Evolutionary conservation across 2,329 filamentous ascomycete species (phyloP), one percentile per base, ranked within the genome.

Genomic region (Metarhizium album): DNA sequence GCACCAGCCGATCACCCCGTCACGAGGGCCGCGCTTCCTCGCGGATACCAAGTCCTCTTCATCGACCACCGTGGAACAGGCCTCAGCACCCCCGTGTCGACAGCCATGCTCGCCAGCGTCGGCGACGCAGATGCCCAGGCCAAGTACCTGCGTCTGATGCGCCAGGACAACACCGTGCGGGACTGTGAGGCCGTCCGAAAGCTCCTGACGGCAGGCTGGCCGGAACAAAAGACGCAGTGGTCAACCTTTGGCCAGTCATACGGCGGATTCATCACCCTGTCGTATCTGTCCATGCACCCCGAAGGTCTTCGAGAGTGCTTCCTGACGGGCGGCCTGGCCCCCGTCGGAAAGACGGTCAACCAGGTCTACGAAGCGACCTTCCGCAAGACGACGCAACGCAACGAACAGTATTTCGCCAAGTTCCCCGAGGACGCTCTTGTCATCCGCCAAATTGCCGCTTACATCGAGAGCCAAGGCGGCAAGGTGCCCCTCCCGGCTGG

Each of bases 31-130:
- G 76, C 89, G 51, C 75, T 96, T 5, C 81, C 84, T 53, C 83
- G 84, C 55, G 90, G 90, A 16, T 96, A 95, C 62, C 87, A 94
- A 65, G 73, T 89, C 45, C 77, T 97, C 2, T 84, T 86, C 56
- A 76, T 97, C n/a, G 91, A 97, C 65, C 90, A 95, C 65, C 82
- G 91, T 47, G 91, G 91, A 13, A 94, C 89, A 3, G 91, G 91
- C 1, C 71, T 95, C 47, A 94, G 87, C 62, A 86, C 82, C 2
- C 86, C 90, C 1, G 79, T 96, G 42, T 86, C 86, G 1, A 81
- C 86, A 8, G 79, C 78, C 8, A 89, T 84, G 6, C 74, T 96
- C 4, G 76, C 78, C 33, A 45, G 58, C 14, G 52, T 64, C 3
- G 52, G 42, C 45, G 53, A 54, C 18, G 55, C 79, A 52, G 67